phyloP scores from a whole-genome alignment of 2,329 filamentous ascomycete genomes.

The Camptophora hylomeconis region DNA sequence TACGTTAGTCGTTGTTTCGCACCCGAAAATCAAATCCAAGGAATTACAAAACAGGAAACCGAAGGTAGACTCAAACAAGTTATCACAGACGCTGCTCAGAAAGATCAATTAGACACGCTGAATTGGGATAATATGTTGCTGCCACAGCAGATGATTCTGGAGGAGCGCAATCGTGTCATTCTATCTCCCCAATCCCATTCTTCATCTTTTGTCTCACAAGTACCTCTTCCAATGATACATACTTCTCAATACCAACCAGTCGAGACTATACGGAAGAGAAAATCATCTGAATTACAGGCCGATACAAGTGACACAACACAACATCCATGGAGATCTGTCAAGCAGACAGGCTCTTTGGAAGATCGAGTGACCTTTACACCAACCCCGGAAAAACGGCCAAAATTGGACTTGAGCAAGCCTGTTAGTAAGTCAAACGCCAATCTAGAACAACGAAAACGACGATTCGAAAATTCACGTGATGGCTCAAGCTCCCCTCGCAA shows the following conservation, averaged over 20 bases:
- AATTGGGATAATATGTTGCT: conserved; percentile 77
- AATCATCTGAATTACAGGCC: conserved; percentile 54
- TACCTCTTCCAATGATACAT: conserved; percentile 7
- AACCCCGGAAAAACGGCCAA: conserved; percentile 37
- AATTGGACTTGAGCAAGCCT: conserved; percentile 37
- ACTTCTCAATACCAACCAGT: conserved; percentile 15
- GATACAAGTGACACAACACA: conserved; percentile 31
- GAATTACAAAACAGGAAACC: conserved; percentile 56
- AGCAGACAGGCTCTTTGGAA: conserved; percentile 42
- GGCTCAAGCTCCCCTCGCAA: conserved; percentile 27
- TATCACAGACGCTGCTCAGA: conserved; percentile 70
- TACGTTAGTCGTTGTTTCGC: conserved; percentile 88
- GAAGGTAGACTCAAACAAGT: conserved; percentile 73
- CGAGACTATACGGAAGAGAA: conserved; percentile 57
- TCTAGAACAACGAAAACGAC: conserved; percentile 77
- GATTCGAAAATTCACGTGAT: conserved; percentile 52
- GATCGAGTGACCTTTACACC: conserved; percentile 57
- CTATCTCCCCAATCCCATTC: conserved; percentile 12
- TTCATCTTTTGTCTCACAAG: conserved; percentile 13
- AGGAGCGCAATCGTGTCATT: conserved; percentile 42
- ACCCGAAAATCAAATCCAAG: conserved; percentile 51
- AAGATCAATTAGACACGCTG: conserved; percentile 54
- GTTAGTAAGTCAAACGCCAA: conserved; percentile 82
- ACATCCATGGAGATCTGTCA: conserved; percentile 66
- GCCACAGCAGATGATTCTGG: conserved; percentile 69